Conservation (phyloP, 306 rosid genomes). For the Ziziphus jujuba region DNA sequence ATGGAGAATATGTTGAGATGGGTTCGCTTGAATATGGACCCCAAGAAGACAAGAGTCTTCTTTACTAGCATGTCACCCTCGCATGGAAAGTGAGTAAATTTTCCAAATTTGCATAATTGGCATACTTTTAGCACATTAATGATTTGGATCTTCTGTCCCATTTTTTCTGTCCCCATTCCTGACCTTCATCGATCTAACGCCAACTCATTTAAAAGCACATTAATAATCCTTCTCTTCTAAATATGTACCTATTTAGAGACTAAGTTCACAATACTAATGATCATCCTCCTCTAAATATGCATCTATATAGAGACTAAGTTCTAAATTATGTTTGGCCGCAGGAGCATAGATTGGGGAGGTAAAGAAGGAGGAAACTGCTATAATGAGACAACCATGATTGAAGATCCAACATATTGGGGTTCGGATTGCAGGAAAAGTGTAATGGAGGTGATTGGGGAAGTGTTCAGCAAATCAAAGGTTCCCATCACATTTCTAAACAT, state of each 20-base stretch:
- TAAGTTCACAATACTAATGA: too few relatives aligned
- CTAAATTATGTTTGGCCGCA: slow-evolving; percentile 21
- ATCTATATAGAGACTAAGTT: not conserved
- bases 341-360: slow-evolving; percentile 90
- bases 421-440: slow-evolving; percentile 68
- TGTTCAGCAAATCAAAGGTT: slow-evolving; percentile 53
- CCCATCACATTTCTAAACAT: slow-evolving; percentile 84
- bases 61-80: slow-evolving; percentile 99
- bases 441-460: slow-evolving; percentile 83
- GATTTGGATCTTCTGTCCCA: too few relatives aligned
- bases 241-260: not conserved
- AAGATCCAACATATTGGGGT: slow-evolving; percentile 73
- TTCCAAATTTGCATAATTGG: too few relatives aligned
- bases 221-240: too few relatives aligned
- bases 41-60: slow-evolving; percentile 81
- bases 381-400: slow-evolving; percentile 73
- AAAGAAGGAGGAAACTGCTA: slow-evolving; percentile 66
- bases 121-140: too few relatives aligned
- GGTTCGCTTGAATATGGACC: slow-evolving; percentile 83
- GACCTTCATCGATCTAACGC: too few relatives aligned
- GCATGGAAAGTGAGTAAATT: slow-evolving; percentile 62
- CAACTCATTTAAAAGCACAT: too few relatives aligned
- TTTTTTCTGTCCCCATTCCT: too few relatives aligned
- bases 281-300: not conserved
- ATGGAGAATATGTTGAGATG: slow-evolving; percentile 94